Evolutionary conservation across 2,329 filamentous ascomycete species (phyloP).

Genomic region (Lachnellula arida): DNA sequence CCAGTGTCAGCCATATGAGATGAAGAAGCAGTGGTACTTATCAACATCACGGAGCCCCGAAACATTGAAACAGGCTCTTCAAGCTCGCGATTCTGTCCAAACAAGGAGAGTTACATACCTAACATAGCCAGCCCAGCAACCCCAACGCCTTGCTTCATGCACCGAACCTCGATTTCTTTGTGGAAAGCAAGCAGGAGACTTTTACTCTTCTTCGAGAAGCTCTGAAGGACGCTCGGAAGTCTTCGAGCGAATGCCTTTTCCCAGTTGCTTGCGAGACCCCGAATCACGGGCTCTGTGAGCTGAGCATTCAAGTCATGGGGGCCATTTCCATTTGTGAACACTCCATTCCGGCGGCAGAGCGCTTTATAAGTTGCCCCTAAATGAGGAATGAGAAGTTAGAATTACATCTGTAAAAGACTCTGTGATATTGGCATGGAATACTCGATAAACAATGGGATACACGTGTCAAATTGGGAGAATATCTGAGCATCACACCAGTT

Average conservation of each 20-base stretch:
- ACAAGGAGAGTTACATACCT: constrained; percentile 8
- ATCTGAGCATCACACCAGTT: too few relatives aligned
- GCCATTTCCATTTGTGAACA: constrained; percentile 37
- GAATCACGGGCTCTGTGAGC: constrained; percentile 26
- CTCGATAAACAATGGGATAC: too few relatives aligned
- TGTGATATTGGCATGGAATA: too few relatives aligned
- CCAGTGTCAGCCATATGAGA: too few relatives aligned
- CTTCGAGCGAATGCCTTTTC: constrained; percentile 36
- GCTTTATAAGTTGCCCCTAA: constrained; percentile 50
- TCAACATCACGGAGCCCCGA: too few relatives aligned
- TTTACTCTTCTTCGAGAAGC: constrained; percentile 32
- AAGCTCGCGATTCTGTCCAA: too few relatives aligned
- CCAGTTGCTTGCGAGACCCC: constrained; percentile 11
- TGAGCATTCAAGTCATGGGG: constrained; percentile 39
- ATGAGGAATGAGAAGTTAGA: neutral
- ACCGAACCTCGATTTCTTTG: constrained; percentile 36
- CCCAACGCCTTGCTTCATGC: constrained; percentile 35
- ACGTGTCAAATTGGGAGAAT: too few relatives aligned
- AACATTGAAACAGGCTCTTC: too few relatives aligned
- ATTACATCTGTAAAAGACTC: neutral
- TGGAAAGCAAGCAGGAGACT: constrained; percentile 39
- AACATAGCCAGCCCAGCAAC: constrained; percentile 38
- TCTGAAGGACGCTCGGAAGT: constrained; percentile 37
- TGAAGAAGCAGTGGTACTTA: too few relatives aligned
- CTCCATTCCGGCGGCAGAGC: constrained; percentile 46